Evolutionary conservation across 495 filamentous ascomycete species (phyloP).

Genomic region (Hypomontagnella submonticulosa): DNA sequence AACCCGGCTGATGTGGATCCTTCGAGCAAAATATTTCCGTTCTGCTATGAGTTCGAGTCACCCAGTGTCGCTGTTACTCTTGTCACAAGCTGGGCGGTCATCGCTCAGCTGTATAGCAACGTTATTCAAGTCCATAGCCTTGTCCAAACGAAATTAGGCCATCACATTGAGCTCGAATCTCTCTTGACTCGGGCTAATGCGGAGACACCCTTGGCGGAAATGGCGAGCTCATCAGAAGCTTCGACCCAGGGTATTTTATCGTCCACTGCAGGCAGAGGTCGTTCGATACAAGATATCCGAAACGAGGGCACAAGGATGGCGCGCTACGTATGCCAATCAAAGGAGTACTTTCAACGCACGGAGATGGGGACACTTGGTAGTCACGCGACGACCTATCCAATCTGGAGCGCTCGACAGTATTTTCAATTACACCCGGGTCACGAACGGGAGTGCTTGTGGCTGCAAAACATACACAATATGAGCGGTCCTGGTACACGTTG

Average conservation of each 20-base stretch:
- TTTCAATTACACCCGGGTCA: slow-evolving; percentile 29
- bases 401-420: slow-evolving; percentile 32
- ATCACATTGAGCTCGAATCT: slow-evolving; percentile 10
- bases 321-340: slow-evolving; percentile 22
- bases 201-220: background rate
- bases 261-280: background rate
- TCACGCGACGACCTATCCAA: slow-evolving; percentile 32
- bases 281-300: slow-evolving; percentile 30
- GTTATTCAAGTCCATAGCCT: slow-evolving; percentile 30
- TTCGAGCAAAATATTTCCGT: slow-evolving; percentile 19
- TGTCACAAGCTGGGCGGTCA: slow-evolving; percentile 26
- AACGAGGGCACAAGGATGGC: slow-evolving; percentile 24
- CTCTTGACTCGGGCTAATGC: slow-evolving; percentile 6
- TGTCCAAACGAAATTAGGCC: slow-evolving; percentile 18
- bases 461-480: slow-evolving; percentile 33
- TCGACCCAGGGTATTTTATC: background rate
- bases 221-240: background rate
- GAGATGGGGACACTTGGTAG: slow-evolving; percentile 32
- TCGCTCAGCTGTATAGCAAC: slow-evolving; percentile 26
- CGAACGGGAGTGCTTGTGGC: slow-evolving; percentile 26
- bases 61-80: slow-evolving; percentile 23
- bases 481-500: slow-evolving; percentile 27
- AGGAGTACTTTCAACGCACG: slow-evolving; percentile 31
- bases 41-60: slow-evolving; percentile 33
- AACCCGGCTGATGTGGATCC: slow-evolving; percentile 23